Conservation (phyloP, 116 monocot species). For the Posidonia oceanica region DNA sequence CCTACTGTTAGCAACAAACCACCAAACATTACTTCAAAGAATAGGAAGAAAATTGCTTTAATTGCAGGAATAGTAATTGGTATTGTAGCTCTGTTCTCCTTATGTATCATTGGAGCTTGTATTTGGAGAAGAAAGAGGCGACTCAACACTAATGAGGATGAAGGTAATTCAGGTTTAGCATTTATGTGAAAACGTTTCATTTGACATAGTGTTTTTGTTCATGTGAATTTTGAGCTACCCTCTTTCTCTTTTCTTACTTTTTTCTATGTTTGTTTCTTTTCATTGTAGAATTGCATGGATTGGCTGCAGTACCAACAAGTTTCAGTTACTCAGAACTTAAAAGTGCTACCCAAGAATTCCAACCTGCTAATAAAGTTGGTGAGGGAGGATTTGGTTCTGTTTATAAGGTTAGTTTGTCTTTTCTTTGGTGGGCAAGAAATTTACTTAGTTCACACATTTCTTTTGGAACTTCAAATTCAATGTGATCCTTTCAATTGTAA, state of each 20-base stretch:
- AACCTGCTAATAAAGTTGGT: too few relatives aligned
- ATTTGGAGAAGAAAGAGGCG: constrained; percentile 14
- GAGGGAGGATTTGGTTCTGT: constrained; percentile 10
- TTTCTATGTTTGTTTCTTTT: too few relatives aligned
- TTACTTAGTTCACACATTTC: too few relatives aligned
- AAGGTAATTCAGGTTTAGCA: neutral
- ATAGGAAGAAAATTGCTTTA: constrained; percentile 27
- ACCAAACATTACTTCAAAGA: constrained; percentile 13
- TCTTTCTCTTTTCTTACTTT: too few relatives aligned
- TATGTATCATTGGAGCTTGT: constrained; percentile 3
- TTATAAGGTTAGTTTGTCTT: neutral
- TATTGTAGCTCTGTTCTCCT: constrained; percentile 16
- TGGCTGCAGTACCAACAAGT: constrained; percentile 23
- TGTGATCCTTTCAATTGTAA: too few relatives aligned
- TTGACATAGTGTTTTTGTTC: too few relatives aligned
- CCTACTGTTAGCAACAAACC: constrained; percentile 47
- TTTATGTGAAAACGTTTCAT: neutral
- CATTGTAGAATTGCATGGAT: too few relatives aligned
- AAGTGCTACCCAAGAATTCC: too few relatives aligned
- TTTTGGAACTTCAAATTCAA: too few relatives aligned
- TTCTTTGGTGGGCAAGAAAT: too few relatives aligned
- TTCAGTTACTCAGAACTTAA: constrained; percentile 22
- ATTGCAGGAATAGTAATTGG: constrained; percentile 29
- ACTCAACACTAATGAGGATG: constrained; percentile 23
- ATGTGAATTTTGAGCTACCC: too few relatives aligned